A percentile compares a stretch with the other conserved stretches of the same genome.
Conservation (phyloP, 2,329 filamentous ascomycete genomes). For the Volutella citrinella region DNA sequence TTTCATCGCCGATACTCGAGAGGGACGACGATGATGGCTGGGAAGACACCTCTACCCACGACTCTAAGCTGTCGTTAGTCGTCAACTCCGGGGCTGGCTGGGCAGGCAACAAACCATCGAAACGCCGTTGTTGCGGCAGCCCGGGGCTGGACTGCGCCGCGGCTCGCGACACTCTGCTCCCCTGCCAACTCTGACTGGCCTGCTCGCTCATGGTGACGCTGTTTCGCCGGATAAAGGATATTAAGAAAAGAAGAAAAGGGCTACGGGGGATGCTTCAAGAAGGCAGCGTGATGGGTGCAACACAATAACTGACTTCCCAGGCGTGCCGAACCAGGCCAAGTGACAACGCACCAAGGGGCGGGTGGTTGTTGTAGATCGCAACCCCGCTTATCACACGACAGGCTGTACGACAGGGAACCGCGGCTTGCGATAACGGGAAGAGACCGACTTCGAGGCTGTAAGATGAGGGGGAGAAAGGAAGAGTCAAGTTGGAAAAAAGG, state of each 20-base stretch:
- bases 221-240: no score
- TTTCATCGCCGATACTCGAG: conserved; percentile 81
- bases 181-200: conserved; percentile 23
- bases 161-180: conserved; percentile 21
- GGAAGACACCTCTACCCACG: conserved; percentile 92
- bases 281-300: no score
- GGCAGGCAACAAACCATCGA: conserved; percentile 31
- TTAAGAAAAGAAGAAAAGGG: no score
- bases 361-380: conserved; percentile 12
- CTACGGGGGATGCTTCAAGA: no score
- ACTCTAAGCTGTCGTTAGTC: conserved; percentile 60
- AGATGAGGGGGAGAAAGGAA: conserved; percentile 4
- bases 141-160: conserved; percentile 29
- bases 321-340: no score
- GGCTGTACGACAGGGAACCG: conserved; percentile 6
- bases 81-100: conserved; percentile 1
- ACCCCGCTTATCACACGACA: conserved; percentile 20
- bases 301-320: conserved; percentile 15
- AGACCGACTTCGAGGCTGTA: conserved; percentile 1
- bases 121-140: conserved; percentile 31
- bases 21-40: conserved; percentile 91
- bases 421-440: conserved; percentile 8
- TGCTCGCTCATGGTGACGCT: conserved; percentile 25
- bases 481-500: conserved; percentile 7
- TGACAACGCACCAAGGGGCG: conserved; percentile 11